Evolutionary conservation across 1,284 basidiomycete genomes (phyloP), one percentile per base, ranked within the genome.

Genomic region (Afroboletus lepidellus): DNA sequence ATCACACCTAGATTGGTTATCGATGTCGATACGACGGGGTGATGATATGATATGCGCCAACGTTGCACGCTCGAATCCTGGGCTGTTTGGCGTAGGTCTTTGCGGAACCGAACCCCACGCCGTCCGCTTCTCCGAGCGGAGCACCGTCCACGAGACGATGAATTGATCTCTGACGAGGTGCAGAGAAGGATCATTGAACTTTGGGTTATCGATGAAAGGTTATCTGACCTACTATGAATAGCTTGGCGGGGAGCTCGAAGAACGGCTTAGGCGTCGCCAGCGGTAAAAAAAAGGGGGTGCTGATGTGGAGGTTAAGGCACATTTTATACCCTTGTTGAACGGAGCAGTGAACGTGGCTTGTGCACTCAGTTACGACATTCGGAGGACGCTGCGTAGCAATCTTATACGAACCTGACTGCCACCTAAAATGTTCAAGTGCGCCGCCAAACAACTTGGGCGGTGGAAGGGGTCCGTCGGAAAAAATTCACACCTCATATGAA

Each of bases 11-110:
- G 60, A 53, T 59, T 50, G 44, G 65, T 70, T 67, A 69, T 66
- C 68, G 64, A 70, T 70, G 56, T 68, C 63, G 63, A 64, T 56
- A 52, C 46, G 53, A 51, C 45, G 27, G 18, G 29, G 47, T 57
- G 53, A 48, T 50, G 50, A 44, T 46, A 27, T 50, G 46, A 60
- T 54, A 53, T 50, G 36, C 41, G n/a, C 42, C 51, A 41, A 51
- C 37, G 54, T 54, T 18, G 33, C 37, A 48, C 23, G 29, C 41
- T 39, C 18, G 16, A 24, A 25, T 34, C 38, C 41, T 23, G 21
- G 23, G 27, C 25, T 27, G 16, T 18, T 30, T 27, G 16, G 24
- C 20, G 18, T 32, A 25, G n/a, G 42, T 45, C 21, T 34, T 45
- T 5, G 18, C 18, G 33, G 37, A 41, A 30, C 16, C n/a, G 20